A percentile compares a stretch with the other conserved stretches of the same genome.
These are phyloP conservation scores for Cochlearia excelsa DNA, from an alignment of 345 rosid species.

Conservation along the genomic window DNA sequence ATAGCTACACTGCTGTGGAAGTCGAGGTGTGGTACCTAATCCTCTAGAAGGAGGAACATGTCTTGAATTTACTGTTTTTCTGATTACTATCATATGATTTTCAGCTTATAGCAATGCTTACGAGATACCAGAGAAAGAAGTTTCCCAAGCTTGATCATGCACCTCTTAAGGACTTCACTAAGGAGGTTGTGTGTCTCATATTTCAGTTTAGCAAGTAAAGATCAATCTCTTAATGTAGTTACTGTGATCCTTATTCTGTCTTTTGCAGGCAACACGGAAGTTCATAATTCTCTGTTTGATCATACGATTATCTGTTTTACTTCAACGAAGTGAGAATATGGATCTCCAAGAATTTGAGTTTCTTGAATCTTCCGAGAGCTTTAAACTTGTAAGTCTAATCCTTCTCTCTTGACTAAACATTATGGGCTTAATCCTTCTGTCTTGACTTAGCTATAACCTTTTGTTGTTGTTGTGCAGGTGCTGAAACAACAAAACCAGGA, in stretches of 20 bases:
- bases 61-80: conserved; percentile 13
- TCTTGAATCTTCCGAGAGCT: conserved; percentile 41
- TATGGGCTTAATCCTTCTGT: conserved; percentile 7
- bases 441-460: background rate
- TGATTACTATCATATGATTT: conserved; percentile 23
- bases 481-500: conserved; percentile 31
- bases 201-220: conserved; percentile 12
- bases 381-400: conserved; percentile 44
- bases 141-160: background rate
- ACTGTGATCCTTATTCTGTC: background rate
- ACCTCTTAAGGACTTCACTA: background rate
- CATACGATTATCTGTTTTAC: conserved; percentile 25
- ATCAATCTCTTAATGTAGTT: conserved; percentile 25
- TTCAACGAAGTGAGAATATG: conserved; percentile 42
- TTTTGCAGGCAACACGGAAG: conserved; percentile 35
- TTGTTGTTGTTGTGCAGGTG: conserved; percentile 36
- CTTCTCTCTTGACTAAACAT: background rate
- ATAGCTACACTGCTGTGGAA: conserved; percentile 54
- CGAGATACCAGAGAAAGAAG: conserved; percentile 45
- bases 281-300: conserved; percentile 26
- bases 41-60: conserved; percentile 15
- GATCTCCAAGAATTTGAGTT: conserved; percentile 41
- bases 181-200: conserved; percentile 25
- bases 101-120: conserved; percentile 63
- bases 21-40: conserved; percentile 51